These are phyloP conservation scores for Cryptomeria japonica DNA, from an alignment of 75 land plant genomes.

Conservation along the genomic window DNA sequence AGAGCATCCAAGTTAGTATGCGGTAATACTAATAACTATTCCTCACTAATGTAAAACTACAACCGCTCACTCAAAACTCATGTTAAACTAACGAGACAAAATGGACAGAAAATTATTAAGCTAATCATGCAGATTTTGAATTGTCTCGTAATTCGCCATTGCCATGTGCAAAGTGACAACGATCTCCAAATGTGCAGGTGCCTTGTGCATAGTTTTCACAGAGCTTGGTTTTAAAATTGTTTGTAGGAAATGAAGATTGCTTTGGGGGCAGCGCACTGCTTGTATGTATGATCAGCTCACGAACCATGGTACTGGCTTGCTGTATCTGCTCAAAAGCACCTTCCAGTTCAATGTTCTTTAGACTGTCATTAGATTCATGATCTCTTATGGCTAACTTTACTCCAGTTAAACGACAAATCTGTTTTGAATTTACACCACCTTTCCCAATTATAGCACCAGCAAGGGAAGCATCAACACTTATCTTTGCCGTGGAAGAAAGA, in stretches of 20 bases:
- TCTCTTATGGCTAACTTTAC: slow-evolving; percentile 73
- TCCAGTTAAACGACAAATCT: slow-evolving; percentile 67
- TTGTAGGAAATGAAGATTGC: slow-evolving; percentile 27
- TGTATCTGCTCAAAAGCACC: slow-evolving; percentile 91
- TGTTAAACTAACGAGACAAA: neutral
- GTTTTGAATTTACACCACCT: slow-evolving; percentile 72
- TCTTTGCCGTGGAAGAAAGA: slow-evolving; percentile 68
- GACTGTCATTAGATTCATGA: slow-evolving; percentile 75
- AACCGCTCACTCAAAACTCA: slow-evolving; percentile 4
- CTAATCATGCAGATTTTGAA: slow-evolving; percentile 9
- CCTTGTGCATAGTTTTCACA: slow-evolving; percentile 86
- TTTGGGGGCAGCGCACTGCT: slow-evolving; percentile 11
- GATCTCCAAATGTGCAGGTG: slow-evolving; percentile 85
- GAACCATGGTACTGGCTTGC: slow-evolving; percentile 84
- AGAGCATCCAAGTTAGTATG: neutral
- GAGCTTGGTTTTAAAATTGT: slow-evolving; percentile 80
- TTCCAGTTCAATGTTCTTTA: slow-evolving; percentile 88
- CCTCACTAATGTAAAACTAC: neutral
- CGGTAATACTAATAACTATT: neutral
- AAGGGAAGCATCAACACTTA: slow-evolving; percentile 78
- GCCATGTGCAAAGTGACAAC: slow-evolving; percentile 94
- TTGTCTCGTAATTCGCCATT: slow-evolving; percentile 53
- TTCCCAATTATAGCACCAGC: slow-evolving; percentile 93
- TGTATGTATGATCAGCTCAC: slow-evolving; percentile 54
- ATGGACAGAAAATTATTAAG: neutral